A percentile compares a stretch with the other conserved stretches of the same genome.
These are phyloP conservation scores for Spirogloea muscicola DNA, from an alignment of 139 green algal species.

Conservation along the genomic window DNA sequence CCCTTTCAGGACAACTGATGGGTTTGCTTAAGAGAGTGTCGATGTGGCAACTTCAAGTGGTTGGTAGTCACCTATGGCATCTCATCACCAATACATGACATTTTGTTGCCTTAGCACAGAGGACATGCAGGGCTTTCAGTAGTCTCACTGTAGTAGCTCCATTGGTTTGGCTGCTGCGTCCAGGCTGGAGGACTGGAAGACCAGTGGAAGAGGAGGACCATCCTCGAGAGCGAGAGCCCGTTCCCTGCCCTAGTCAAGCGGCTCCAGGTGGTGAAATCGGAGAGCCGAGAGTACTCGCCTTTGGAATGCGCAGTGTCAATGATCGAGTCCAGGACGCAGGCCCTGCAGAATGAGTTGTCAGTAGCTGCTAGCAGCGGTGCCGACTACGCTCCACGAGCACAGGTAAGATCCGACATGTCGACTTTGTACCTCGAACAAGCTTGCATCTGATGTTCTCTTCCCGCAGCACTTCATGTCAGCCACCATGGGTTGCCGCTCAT, in stretches of 20 bases:
- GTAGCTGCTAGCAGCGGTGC: not conserved
- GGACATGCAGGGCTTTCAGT: too few species aligned
- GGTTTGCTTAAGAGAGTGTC: too few species aligned
- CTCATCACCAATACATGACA: too few species aligned
- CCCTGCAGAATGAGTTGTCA: slow-evolving; percentile 28
- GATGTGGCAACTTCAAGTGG: too few species aligned
- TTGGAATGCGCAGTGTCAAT: slow-evolving; percentile 37
- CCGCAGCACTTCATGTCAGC: not conserved
- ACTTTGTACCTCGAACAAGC: too few species aligned
- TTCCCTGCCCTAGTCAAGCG: slow-evolving; percentile 39
- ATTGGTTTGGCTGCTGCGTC: too few species aligned
- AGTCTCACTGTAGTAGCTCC: too few species aligned
- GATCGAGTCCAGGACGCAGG: slow-evolving; percentile 27
- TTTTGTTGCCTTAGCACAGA: too few species aligned
- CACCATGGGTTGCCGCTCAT: not conserved
- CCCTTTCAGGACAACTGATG: too few species aligned
- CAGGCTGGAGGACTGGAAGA: slow-evolving; percentile 30
- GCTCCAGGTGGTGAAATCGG: slow-evolving; percentile 9
- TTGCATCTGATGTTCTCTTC: not conserved
- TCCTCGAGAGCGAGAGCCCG: slow-evolving; percentile 28
- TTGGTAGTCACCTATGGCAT: too few species aligned
- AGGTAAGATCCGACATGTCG: too few species aligned
- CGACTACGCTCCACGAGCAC: not conserved
- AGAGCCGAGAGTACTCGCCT: slow-evolving; percentile 39
- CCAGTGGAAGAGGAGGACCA: slow-evolving; percentile 45